Base-by-base conservation (phyloP, 2,329 filamentous ascomycete genomes). In the Colletotrichum chrysophilum region DNA sequence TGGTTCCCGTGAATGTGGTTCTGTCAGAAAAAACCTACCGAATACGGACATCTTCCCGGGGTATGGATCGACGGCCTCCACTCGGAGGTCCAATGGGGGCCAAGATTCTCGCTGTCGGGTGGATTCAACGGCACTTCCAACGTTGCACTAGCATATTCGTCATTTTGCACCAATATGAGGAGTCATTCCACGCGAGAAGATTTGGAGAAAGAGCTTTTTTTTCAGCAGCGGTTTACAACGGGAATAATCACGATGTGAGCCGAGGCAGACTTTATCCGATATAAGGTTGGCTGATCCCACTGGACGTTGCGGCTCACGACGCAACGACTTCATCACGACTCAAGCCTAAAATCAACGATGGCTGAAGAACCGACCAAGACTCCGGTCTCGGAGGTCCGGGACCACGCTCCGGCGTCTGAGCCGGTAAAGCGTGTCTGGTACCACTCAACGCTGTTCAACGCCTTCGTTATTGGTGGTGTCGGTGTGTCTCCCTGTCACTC, bases 371-470 rank as follows among this genome's bases (percentile, higher is more conserved):
- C 32, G 43, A 32, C 26, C 36, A 58, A 68, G 32, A n/a, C 70
- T 14, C 62, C 62, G 38, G 26, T 56, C 16, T 52, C 55, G n/a
- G 56, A 68, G 7, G 70, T 73, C 28, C 69, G n/a, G 16, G 64
- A 64, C 43, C 55, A 32, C 6, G 66, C 66, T 36, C 32, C 13
- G 52, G 36, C 13, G 12, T 52, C 55, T 14, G 70, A n/a, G 36
- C 64, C 69, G 14, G 73, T 73, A 16, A 75, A 68, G 70, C 34
- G 62, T 2, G 55, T 72, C 28, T 91, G 89, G 89, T 88, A 90
- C 76, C 87, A 85, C 67, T 85, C 85, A 3, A 89, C 88, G 0
- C 83, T 91, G 2, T 90, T 89, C 84, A 89, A 91, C 78, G 88
- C 88, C 52, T 87, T 87, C 64, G 83, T 91, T 18, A 89, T 90